phyloP scores from a whole-genome alignment of 495 filamentous ascomycete genomes.

The Aspergillus hancockii region DNA sequence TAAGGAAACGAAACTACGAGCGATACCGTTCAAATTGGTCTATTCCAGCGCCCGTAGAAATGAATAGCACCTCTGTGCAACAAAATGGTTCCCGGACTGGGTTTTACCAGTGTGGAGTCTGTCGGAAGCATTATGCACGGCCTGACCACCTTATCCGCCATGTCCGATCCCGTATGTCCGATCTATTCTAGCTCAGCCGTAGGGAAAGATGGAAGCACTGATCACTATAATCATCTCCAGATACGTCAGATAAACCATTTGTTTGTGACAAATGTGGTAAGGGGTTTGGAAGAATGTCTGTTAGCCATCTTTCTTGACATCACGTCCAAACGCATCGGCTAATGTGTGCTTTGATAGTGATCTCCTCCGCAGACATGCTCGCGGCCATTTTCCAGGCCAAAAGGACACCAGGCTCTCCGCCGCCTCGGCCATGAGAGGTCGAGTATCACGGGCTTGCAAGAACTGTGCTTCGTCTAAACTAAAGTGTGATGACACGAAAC shows the following conservation, averaged over 20 bases:
- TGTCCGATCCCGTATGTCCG: constrained; percentile 55
- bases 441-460: constrained; percentile 56
- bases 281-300: constrained; percentile 52
- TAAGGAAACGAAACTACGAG: background rate
- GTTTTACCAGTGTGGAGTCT: constrained; percentile 56
- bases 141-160: constrained; percentile 60
- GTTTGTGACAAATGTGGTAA: constrained; percentile 50
- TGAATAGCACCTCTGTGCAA: background rate
- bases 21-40: background rate
- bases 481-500: constrained; percentile 55
- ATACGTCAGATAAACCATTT: constrained; percentile 59
- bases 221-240: constrained; percentile 8
- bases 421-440: constrained; percentile 39
- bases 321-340: too few species aligned
- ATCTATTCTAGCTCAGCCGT: too few species aligned
- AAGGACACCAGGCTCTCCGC: background rate
- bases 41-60: background rate
- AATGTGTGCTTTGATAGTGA: constrained; percentile 34
- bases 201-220: too few species aligned
- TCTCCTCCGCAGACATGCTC: constrained; percentile 54
- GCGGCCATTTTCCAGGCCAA: constrained; percentile 49
- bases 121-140: constrained; percentile 53
- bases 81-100: constrained; percentile 14
- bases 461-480: constrained; percentile 54
- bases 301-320: constrained; percentile 4